A percentile compares a stretch with the other conserved stretches of the same genome.
These are phyloP conservation scores for Phytopythium ostracodes DNA, from an alignment of 352 stramenopile genomes.

Conservation along the genomic window DNA sequence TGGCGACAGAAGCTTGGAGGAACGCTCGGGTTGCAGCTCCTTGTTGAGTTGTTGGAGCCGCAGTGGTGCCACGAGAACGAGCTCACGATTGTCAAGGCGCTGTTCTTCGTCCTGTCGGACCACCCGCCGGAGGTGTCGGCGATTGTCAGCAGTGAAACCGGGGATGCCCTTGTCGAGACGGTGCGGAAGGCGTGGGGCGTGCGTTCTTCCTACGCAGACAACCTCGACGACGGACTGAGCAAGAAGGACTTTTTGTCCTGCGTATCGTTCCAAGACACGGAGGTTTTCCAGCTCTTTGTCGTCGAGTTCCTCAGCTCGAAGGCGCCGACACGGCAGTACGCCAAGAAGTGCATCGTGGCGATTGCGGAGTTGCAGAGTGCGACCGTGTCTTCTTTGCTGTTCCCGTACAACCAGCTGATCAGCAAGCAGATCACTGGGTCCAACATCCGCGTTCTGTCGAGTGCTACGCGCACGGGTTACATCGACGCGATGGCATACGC, in stretches of 20 bases:
- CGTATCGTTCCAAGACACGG: slow-evolving; percentile 77
- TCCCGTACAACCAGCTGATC: slow-evolving; percentile 82
- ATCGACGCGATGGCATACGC: slow-evolving; percentile 85
- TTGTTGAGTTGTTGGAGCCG: slow-evolving; percentile 59
- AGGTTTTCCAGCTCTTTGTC: slow-evolving; percentile 87
- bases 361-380: slow-evolving; percentile 54
- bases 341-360: slow-evolving; percentile 62
- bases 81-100: slow-evolving; percentile 72
- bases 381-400: slow-evolving; percentile 64
- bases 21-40: slow-evolving; percentile 56
- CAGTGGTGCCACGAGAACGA: slow-evolving; percentile 88
- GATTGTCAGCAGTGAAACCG: slow-evolving; percentile 69
- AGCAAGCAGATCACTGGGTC: slow-evolving; percentile 83
- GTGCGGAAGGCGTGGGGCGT: slow-evolving; percentile 59
- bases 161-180: slow-evolving; percentile 48
- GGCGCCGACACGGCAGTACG: slow-evolving; percentile 56
- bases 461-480: slow-evolving; percentile 70
- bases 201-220: slow-evolving; percentile 29
- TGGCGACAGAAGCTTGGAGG: slow-evolving; percentile 84
- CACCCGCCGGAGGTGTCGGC: slow-evolving; percentile 81
- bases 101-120: slow-evolving; percentile 87
- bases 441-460: slow-evolving; percentile 66
- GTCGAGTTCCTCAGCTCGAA: slow-evolving; percentile 83
- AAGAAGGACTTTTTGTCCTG: slow-evolving; percentile 66
- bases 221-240: slow-evolving; percentile 33